Evolutionary conservation across 2,329 filamentous ascomycete species (phyloP).

Genomic region (Didymella exigua): DNA sequence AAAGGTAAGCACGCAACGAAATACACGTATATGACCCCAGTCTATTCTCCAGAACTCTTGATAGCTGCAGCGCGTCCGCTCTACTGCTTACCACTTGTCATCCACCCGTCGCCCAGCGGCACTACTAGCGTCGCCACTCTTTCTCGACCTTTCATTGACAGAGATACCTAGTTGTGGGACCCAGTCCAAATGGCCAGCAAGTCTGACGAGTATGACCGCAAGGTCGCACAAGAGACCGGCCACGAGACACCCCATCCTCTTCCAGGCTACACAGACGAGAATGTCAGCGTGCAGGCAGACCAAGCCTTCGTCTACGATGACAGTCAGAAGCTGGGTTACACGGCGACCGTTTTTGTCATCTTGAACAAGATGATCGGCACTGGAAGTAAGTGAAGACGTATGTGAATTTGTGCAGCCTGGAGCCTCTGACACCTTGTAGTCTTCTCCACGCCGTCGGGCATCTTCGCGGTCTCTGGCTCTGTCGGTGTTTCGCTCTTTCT

Average conservation of each 20-base stretch:
- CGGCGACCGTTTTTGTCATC: constrained; percentile 43
- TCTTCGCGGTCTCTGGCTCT: constrained; percentile 60
- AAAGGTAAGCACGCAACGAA: constrained; percentile 22
- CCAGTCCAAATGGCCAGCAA: constrained; percentile 27
- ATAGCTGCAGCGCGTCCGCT: constrained; percentile 19
- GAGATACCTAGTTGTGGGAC: neutral
- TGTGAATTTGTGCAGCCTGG: neutral
- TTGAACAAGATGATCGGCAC: constrained; percentile 42
- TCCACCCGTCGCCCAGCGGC: neutral
- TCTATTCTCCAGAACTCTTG: neutral
- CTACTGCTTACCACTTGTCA: constrained; percentile 3
- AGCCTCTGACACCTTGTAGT: constrained; percentile 38
- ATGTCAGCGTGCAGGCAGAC: constrained; percentile 40
- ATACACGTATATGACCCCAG: constrained; percentile 24
- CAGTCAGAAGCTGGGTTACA: constrained; percentile 42
- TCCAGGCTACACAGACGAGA: constrained; percentile 24
- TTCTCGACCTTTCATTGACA: neutral
- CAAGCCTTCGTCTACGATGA: constrained; percentile 42
- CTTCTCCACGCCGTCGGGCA: constrained; percentile 64
- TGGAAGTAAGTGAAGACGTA: constrained; percentile 31
- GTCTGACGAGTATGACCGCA: constrained; percentile 25
- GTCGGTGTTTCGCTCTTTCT: constrained; percentile 61
- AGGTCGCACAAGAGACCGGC: constrained; percentile 22
- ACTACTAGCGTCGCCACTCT: constrained; percentile 1
- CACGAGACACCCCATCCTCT: constrained; percentile 21